Conservation (phyloP, 2,329 filamentous ascomycete species). For the Pseudogymnoascus sp. region DNA sequence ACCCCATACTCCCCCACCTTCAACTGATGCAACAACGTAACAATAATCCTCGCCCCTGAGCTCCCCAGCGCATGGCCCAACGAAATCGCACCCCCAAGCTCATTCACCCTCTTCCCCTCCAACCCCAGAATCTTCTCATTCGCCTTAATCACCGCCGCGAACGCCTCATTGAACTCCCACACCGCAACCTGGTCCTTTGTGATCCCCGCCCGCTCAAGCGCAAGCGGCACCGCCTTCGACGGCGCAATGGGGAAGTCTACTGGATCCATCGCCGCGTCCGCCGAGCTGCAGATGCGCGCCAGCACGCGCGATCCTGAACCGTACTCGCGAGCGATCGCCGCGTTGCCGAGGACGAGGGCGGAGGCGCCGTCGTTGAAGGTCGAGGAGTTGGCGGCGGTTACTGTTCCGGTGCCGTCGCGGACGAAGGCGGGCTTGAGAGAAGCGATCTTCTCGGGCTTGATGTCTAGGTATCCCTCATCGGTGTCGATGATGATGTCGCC, state of each 20-base stretch:
- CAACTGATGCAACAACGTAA: constrained; percentile 83
- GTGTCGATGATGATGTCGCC: constrained; percentile 70
- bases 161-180: constrained; percentile 99
- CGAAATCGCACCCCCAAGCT: constrained; percentile 83
- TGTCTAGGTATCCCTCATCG: constrained; percentile 82
- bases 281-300: constrained; percentile 77
- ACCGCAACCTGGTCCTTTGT: constrained; percentile 84
- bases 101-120: constrained; percentile 73
- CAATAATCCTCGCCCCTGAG: constrained; percentile 85
- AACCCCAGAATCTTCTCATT: constrained; percentile 88
- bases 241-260: constrained; percentile 94
- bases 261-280: constrained; percentile 83
- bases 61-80: constrained; percentile 88
- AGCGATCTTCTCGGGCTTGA: constrained; percentile 80
- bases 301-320: constrained; percentile 71
- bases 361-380: constrained; percentile 93
- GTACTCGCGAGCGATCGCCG: constrained; percentile 71
- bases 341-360: constrained; percentile 77
- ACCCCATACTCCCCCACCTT: constrained; percentile 87
- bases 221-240: constrained; percentile 83
- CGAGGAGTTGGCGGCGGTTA: constrained; percentile 91
- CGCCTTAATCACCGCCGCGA: constrained; percentile 89
- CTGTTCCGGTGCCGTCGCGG: constrained; percentile 74
- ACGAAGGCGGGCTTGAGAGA: constrained; percentile 88
- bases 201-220: constrained; percentile 80